Conservation (phyloP, 345 rosid species). For the Citrus sinensis region DNA sequence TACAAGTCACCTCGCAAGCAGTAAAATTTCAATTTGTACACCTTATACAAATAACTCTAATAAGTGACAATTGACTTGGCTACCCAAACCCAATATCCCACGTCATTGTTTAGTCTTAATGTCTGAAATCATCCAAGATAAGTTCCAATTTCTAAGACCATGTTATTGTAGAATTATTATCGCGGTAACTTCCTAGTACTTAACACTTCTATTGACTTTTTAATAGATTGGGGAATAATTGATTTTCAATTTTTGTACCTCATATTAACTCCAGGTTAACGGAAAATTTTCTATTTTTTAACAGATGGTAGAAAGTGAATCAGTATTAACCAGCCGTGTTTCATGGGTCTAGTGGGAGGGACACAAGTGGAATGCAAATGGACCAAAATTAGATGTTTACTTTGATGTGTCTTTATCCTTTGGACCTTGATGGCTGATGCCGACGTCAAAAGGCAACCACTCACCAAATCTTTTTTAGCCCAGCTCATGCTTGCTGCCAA, state of each 20-base stretch:
- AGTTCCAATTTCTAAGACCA: too few species aligned
- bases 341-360: background rate
- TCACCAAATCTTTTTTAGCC: background rate
- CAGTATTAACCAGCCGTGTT: background rate
- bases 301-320: background rate
- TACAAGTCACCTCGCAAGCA: background rate
- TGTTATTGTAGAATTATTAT: too few species aligned
- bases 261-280: background rate
- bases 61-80: background rate
- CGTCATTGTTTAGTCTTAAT: background rate
- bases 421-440: background rate
- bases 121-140: too few species aligned
- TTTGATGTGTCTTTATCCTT: background rate
- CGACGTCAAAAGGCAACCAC: background rate
- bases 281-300: too few species aligned
- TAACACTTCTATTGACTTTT: too few species aligned
- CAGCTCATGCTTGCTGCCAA: background rate
- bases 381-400: background rate
- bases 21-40: background rate
- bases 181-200: too few species aligned
- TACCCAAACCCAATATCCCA: background rate
- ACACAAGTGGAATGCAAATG: background rate
- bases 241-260: background rate
- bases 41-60: background rate
- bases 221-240: background rate